Evolutionary conservation across 257 asterid genomes (phyloP).

Genomic region (Solanum corneliomulleri): DNA sequence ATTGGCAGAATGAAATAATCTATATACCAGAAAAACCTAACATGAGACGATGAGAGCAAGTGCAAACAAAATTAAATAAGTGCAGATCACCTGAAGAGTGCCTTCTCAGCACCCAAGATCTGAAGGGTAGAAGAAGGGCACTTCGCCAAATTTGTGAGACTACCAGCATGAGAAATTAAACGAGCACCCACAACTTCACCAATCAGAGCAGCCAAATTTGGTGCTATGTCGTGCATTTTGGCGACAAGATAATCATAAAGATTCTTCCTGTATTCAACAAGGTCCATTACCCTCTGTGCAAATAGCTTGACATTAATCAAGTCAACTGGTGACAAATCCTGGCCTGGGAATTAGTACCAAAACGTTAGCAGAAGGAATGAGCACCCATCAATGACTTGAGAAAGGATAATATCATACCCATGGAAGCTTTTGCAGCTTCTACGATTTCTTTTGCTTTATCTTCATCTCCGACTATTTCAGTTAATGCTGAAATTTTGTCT

Average conservation of each 20-base stretch:
- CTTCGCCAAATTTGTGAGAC: conserved; percentile 91
- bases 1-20: not conserved
- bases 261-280: conserved; percentile 82
- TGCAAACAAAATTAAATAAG: not conserved
- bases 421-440: conserved; percentile 97
- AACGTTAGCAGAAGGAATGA: not conserved
- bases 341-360: conserved; percentile 42
- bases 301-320: conserved; percentile 81
- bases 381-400: not conserved
- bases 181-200: conserved; percentile 99
- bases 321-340: conserved; percentile 83
- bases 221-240: conserved; percentile 94
- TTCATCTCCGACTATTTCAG: conserved; percentile 79
- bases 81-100: conserved; percentile 64
- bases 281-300: conserved; percentile 92
- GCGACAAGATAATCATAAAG: conserved; percentile 79
- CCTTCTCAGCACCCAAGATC: conserved; percentile 98
- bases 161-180: conserved; percentile 95
- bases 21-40: not conserved
- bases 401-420: conserved; percentile 41
- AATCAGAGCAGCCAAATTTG: conserved; percentile 86
- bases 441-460: conserved; percentile 91
- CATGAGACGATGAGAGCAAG: not conserved
- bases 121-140: conserved; percentile 97
- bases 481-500: conserved; percentile 47